Evolutionary conservation across 2,329 filamentous ascomycete genomes (phyloP).

Genomic region (Chaetomium strumarium): DNA sequence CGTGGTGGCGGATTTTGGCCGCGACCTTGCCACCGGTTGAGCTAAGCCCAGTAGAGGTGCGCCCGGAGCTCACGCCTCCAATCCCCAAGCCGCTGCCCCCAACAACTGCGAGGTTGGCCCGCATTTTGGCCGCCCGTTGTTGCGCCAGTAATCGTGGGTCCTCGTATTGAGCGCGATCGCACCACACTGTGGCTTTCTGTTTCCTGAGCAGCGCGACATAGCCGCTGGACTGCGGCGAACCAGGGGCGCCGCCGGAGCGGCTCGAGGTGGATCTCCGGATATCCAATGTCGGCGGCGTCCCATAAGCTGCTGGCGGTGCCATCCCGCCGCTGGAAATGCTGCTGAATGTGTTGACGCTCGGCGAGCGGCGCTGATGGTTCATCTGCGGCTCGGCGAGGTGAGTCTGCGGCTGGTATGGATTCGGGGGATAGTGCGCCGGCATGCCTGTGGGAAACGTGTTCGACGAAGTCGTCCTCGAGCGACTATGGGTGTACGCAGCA

Average conservation of each 20-base stretch:
- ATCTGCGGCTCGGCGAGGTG: slow-evolving; percentile 29
- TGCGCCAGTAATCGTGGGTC: slow-evolving; percentile 78
- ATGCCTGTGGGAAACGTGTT: slow-evolving; percentile 39
- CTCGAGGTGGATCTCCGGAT: slow-evolving; percentile 74
- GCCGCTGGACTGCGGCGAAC: slow-evolving; percentile 55
- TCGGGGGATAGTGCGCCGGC: slow-evolving; percentile 14
- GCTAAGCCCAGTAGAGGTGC: slow-evolving; percentile 58
- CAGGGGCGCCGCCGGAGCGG: slow-evolving; percentile 50
- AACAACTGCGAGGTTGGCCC: slow-evolving; percentile 77
- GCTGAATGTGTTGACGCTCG: slow-evolving; percentile 63
- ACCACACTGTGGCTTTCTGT: slow-evolving; percentile 98
- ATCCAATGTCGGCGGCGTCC: slow-evolving; percentile 50
- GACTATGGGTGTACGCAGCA: slow-evolving; percentile 46
- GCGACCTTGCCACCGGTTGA: slow-evolving; percentile 58
- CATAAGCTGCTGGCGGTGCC: slow-evolving; percentile 50
- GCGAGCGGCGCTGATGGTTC: slow-evolving; percentile 48
- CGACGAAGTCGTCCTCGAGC: slow-evolving; percentile 52
- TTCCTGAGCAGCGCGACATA: slow-evolving; percentile 95
- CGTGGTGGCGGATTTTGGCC: slow-evolving; percentile 84
- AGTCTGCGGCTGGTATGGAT: slow-evolving; percentile 28
- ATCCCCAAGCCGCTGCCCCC: slow-evolving; percentile 47
- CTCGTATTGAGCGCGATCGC: slow-evolving; percentile 86
- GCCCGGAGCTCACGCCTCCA: slow-evolving; percentile 31
- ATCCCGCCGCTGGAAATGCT: slow-evolving; percentile 54
- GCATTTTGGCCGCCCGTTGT: slow-evolving; percentile 79